A percentile compares a stretch with the other conserved stretches of the same genome.
These are phyloP conservation scores for Telfairia occidentalis DNA, from an alignment of 331 rosid genomes.

Conservation along the genomic window DNA sequence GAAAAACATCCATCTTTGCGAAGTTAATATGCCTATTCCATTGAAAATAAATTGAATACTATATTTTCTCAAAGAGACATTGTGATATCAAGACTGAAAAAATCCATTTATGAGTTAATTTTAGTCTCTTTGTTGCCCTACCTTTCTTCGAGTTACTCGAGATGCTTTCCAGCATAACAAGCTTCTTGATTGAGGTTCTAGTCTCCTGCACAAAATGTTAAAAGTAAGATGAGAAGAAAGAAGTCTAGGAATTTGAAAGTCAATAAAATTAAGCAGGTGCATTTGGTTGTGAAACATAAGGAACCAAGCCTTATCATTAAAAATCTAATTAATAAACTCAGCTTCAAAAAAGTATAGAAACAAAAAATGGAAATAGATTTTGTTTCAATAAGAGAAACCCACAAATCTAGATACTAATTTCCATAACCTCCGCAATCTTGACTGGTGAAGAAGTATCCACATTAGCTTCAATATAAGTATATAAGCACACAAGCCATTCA, in stretches of 20 bases:
- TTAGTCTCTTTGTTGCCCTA: conserved; percentile 17
- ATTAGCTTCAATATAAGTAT: not conserved
- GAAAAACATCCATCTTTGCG: not conserved
- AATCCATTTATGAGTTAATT: not conserved
- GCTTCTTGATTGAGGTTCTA: conserved; percentile 89
- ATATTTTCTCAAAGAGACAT: not conserved
- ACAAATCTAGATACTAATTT: not conserved
- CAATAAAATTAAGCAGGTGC: not conserved
- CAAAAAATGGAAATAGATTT: not conserved
- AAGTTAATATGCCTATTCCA: not conserved
- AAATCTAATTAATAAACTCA: not conserved
- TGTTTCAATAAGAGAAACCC: not conserved
- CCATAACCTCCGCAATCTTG: not conserved
- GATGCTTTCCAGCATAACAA: conserved; percentile 88
- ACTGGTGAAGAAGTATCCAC: not conserved
- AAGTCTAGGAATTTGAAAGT: not conserved
- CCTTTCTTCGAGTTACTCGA: conserved; percentile 71
- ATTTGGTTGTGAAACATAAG: not conserved
- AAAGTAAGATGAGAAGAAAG: conserved; percentile 8
- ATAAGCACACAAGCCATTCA: not conserved
- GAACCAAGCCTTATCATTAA: not conserved
- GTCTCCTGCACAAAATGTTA: conserved; percentile 45
- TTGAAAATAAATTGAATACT: not conserved
- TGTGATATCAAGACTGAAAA: not conserved
- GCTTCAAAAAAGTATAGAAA: not conserved